Base-by-base conservation (phyloP, 441 rosid species). In the Pelargonium fulgidum region DNA sequence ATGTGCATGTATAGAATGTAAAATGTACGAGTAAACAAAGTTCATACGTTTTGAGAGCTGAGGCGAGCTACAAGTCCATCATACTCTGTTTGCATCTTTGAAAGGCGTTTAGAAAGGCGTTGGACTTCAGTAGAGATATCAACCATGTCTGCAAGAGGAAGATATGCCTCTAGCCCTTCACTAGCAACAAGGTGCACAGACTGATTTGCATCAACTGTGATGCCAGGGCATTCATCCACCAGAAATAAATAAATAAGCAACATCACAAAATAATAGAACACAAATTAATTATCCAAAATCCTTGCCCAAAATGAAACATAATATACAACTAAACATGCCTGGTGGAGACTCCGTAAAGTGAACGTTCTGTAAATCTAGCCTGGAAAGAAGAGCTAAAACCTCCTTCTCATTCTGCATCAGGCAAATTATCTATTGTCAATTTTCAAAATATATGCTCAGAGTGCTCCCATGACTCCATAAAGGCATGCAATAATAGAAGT, bases 111-210 rank as follows among this genome's bases (percentile, higher is more conserved):
- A 13, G 97, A 81, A 73, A 91, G 93, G 79, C 97, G 95, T 69
- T 88, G 83, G 50, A 91, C 87, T 81, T 93, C 98, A 66, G 90
- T 81, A 63, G 96, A 89, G 79, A 93, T 81, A 76, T 88, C 95
- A 72, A 93, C 92, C 97, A 93, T 89, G 75, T 85, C 97, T 2
- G 93, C 85, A 66, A 93, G 93, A 13, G 97, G 97, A 66, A 93
- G 96, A 83, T 89, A 91, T 47, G 98, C 97, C 78, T 93, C 98
- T 62, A 91, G 82, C 59, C 97, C 98, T 79, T 93, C 96, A 74
- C 97, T 85, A 22, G 97, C 98, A 75, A 93, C 97, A 65, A 93
- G 78, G 77, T 93, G 98, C 52, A 93, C 91, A 7, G 96, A 93
- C 39, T 79, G 84, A 66, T 85, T 84, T 66, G 90, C 97, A 81